These are phyloP conservation scores for Penicillium italicum DNA, from an alignment of 2,329 filamentous ascomycete genomes.

Conservation along the genomic window DNA sequence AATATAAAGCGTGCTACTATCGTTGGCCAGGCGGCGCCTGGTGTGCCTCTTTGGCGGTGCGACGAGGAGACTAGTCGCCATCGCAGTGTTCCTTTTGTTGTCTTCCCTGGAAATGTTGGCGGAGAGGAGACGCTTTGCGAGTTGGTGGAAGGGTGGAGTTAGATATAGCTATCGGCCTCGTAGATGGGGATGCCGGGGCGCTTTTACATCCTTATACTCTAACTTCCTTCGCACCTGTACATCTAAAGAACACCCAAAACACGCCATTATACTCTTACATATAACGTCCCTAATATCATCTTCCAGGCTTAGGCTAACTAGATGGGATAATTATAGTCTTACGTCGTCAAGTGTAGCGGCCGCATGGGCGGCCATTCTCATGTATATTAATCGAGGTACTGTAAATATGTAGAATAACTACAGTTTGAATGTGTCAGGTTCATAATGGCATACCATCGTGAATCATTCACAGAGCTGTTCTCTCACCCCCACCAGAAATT, in stretches of 20 bases:
- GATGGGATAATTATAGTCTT: background rate
- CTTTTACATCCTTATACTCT: too few species aligned
- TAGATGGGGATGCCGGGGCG: background rate
- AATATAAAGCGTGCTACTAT: slow-evolving; percentile 53
- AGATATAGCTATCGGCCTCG: background rate
- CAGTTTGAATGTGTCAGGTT: background rate
- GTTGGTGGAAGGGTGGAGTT: slow-evolving; percentile 43
- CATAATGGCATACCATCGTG: background rate
- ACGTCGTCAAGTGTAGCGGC: background rate
- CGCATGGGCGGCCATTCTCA: background rate
- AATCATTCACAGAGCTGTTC: background rate
- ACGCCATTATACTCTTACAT: background rate
- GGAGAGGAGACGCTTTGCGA: slow-evolving; percentile 47
- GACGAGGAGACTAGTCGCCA: slow-evolving; percentile 52
- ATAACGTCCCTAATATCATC: background rate
- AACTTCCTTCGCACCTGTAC: too few species aligned
- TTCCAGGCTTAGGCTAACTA: background rate
- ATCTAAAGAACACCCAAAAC: background rate
- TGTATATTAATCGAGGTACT: background rate
- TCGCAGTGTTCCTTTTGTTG: slow-evolving; percentile 53
- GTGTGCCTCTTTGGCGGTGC: slow-evolving; percentile 58
- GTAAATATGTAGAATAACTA: background rate
- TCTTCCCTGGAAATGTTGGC: slow-evolving; percentile 59
- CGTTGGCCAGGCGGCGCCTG: slow-evolving; percentile 56
- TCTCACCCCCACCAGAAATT: slow-evolving; percentile 88